phyloP scores from a whole-genome alignment of 78 protist species.

The Chrysochromulina parva region DNA sequence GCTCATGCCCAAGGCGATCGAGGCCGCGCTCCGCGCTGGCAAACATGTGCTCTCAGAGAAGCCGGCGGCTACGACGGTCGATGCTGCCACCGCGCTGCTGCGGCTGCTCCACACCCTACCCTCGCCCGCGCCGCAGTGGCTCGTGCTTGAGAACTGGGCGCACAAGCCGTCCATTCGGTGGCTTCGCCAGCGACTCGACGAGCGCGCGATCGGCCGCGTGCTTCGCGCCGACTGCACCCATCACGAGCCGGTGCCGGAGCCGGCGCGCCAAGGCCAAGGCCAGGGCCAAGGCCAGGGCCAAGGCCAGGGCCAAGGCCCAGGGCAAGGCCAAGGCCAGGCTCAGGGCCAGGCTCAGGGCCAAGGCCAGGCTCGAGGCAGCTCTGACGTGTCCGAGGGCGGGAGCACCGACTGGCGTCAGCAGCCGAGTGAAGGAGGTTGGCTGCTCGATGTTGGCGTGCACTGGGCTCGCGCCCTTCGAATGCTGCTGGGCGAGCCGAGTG shows the following conservation, averaged over 20 bases:
- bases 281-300: too few relatives aligned
- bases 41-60: slow-evolving; percentile 7
- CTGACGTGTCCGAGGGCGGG: not conserved
- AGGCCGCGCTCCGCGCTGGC: not conserved
- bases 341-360: too few relatives aligned
- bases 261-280: too few relatives aligned
- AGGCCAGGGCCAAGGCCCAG: too few relatives aligned
- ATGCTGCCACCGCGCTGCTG: not conserved
- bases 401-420: not conserved
- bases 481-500: not conserved
- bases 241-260: not conserved
- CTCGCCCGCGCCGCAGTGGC: not conserved
- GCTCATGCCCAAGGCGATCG: not conserved
- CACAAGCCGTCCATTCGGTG: not conserved
- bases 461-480: not conserved
- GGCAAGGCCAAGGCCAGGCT: too few relatives aligned
- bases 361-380: not conserved
- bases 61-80: not conserved
- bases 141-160: not conserved
- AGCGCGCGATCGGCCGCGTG: slow-evolving; percentile 5
- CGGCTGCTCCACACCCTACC: too few relatives aligned
- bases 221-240: not conserved
- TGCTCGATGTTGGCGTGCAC: slow-evolving; percentile 10
- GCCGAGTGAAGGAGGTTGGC: not conserved
- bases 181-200: not conserved